phyloP scores from a whole-genome alignment of 2,329 filamentous ascomycete species.

The Fusarium newnesense region DNA sequence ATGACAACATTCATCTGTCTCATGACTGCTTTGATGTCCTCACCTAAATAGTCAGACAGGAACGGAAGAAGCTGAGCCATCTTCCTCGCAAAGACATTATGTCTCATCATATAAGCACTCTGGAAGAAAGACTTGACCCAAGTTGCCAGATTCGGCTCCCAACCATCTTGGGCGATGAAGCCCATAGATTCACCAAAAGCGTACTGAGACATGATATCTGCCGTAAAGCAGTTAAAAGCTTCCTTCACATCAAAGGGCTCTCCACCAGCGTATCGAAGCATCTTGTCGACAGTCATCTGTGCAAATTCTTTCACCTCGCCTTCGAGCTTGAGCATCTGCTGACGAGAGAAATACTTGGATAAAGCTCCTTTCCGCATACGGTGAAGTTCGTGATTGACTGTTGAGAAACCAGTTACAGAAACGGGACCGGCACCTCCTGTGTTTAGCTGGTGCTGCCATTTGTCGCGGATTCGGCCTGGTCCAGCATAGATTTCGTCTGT shows the following conservation, averaged over 20 bases:
- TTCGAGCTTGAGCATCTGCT: conserved; percentile 45
- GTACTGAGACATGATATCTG: conserved; percentile 52
- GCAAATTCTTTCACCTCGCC: conserved; percentile 41
- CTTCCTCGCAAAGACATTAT: conserved; percentile 44
- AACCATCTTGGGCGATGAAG: conserved; percentile 43
- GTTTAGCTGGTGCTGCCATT: conserved; percentile 35
- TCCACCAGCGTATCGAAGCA: conserved; percentile 41
- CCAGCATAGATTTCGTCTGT: conserved; percentile 52
- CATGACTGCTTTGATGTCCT: conserved; percentile 29
- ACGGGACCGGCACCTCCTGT: conserved; percentile 19
- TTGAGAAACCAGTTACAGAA: conserved; percentile 25
- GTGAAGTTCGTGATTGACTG: conserved; percentile 47
- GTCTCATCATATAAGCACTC: conserved; percentile 48
- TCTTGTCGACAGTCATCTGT: conserved; percentile 43
- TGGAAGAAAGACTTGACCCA: conserved; percentile 48
- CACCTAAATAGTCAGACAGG: conserved; percentile 17
- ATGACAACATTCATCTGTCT: conserved; percentile 30
- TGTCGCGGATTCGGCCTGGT: conserved; percentile 43
- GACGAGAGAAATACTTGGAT: conserved; percentile 49
- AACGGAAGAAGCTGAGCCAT: conserved; percentile 14
- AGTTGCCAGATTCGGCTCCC: conserved; percentile 52
- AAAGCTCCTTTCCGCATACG: conserved; percentile 46
- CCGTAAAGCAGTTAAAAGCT: conserved; percentile 53
- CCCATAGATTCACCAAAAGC: conserved; percentile 52
- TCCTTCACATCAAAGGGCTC: conserved; percentile 48